Evolutionary conservation across 2,329 filamentous ascomycete genomes (phyloP), one percentile per base, ranked within the genome.

Genomic region (Rhynchosporium graminicola): DNA sequence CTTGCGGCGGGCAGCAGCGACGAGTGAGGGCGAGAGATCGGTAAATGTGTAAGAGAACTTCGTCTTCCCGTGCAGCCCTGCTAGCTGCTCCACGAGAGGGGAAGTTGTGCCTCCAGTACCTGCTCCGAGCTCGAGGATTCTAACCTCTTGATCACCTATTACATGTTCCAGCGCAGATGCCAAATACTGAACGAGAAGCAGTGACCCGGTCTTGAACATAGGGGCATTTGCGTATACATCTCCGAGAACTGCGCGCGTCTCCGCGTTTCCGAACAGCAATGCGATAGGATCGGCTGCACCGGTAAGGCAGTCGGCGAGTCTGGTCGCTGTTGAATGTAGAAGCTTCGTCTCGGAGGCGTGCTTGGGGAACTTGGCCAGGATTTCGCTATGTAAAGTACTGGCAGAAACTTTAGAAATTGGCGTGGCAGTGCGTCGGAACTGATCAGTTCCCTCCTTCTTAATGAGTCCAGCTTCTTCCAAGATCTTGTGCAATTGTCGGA

Each of bases 61-160:
- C 15, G 65, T 0, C 4, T 47, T 36, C 15, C 65, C 0, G 64
- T 62, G 2, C 3, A 81, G 68, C 0, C 61, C 46, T 0, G 71
- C 62, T 0, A 77, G 60, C 1, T 80, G 29, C 1, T 68, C 59
- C 7, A 20, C 26, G 36, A 62, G 2, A 13, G 10, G 13, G 10
- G 63, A 65, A 0, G 79, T 77, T 0, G 79, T 80, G 0, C 76
- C 77, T 2, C 79, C 79, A 0, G 77, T 79, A 10, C 78, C 79
- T 0, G 74, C 78, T 0, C 79, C 79, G 7, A 80, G 63, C 65
- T 80, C 78, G 57, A 82, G 71, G 43, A 81, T 76, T 2, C 71
- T 68, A n/a, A 79, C 64, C 47, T 13, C 33, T 55, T 9, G 20
- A 26, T 4, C 33, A 42, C 33, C 12, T 43, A 5, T 38, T 20